Evolutionary conservation across 1,284 basidiomycete genomes (phyloP).

Genomic region (Apiotrichum sp.): DNA sequence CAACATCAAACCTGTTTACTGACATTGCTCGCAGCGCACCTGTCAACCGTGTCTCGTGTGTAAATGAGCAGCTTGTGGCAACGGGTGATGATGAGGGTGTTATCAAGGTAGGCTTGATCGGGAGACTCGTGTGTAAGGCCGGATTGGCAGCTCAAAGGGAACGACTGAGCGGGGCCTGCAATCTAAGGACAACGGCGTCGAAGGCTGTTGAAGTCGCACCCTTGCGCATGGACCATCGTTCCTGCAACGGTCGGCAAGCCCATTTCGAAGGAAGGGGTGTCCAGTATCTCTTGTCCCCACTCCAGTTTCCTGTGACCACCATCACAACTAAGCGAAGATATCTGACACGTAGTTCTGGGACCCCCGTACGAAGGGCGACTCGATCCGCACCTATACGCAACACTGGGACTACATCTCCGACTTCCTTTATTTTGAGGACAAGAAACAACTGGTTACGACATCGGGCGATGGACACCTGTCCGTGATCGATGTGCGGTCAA

Average conservation of each 20-base stretch:
- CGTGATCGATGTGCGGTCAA: slow-evolving; percentile 78
- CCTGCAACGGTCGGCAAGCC: too few species aligned
- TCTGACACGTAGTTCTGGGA: slow-evolving; percentile 69
- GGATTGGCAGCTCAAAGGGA: too few species aligned
- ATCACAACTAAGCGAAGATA: too few species aligned
- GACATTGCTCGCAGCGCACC: slow-evolving; percentile 55
- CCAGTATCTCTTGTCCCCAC: too few species aligned
- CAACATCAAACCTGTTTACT: too few species aligned
- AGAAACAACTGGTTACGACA: slow-evolving; percentile 75
- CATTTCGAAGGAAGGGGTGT: too few species aligned
- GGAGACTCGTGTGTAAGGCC: too few species aligned
- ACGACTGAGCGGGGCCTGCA: too few species aligned
- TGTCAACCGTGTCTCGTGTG: slow-evolving; percentile 71
- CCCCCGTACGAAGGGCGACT: slow-evolving; percentile 57
- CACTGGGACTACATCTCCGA: slow-evolving; percentile 96
- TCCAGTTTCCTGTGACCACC: too few species aligned
- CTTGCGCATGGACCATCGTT: too few species aligned
- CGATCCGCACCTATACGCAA: slow-evolving; percentile 67
- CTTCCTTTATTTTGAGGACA: slow-evolving; percentile 77
- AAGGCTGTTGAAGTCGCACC: too few species aligned
- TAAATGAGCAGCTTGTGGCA: slow-evolving; percentile 64
- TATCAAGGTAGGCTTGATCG: slow-evolving; percentile 60
- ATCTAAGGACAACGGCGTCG: too few species aligned
- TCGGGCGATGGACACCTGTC: slow-evolving; percentile 91
- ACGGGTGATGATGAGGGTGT: slow-evolving; percentile 93